Conservation (phyloP, 371 early-diverging fungal species). For the Fennellomyces sp. region DNA sequence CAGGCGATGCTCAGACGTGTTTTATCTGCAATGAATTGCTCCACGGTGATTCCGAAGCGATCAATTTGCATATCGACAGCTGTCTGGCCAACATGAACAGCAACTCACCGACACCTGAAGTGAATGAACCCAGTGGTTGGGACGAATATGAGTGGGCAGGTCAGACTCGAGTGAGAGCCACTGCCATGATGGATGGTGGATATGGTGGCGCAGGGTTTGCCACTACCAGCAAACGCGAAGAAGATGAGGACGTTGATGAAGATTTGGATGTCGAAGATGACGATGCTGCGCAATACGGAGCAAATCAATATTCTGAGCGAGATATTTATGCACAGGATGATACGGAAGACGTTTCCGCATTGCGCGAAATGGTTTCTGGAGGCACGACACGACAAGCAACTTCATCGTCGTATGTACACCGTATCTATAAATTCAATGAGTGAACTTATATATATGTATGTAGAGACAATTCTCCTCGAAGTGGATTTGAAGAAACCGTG, state of each 20-base stretch:
- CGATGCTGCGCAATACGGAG: constrained; percentile 73
- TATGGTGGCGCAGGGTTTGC: constrained; percentile 62
- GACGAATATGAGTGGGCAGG: constrained; percentile 90
- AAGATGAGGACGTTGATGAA: constrained; percentile 74
- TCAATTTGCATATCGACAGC: constrained; percentile 74
- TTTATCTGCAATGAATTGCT: constrained; percentile 74
- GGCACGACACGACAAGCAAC: constrained; percentile 17
- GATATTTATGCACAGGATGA: constrained; percentile 56
- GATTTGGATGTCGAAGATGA: constrained; percentile 84
- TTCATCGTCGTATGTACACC: constrained; percentile 1
- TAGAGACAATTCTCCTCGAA: constrained; percentile 18
- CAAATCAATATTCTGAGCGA: constrained; percentile 72
- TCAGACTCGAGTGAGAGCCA: constrained; percentile 78
- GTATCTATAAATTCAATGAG: no score
- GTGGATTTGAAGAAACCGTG: constrained; percentile 41
- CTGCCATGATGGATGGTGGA: constrained; percentile 86
- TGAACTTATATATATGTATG: background rate
- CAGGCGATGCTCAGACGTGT: constrained; percentile 49
- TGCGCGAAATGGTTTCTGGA: constrained; percentile 52
- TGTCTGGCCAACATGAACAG: constrained; percentile 52
- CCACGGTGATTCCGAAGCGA: constrained; percentile 58
- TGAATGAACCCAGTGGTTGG: constrained; percentile 32
- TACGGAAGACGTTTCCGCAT: constrained; percentile 41
- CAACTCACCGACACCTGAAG: constrained; percentile 7
- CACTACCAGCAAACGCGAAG: constrained; percentile 60